Conservation (phyloP, 495 filamentous ascomycete genomes). For the Aspergillus asperescens region DNA sequence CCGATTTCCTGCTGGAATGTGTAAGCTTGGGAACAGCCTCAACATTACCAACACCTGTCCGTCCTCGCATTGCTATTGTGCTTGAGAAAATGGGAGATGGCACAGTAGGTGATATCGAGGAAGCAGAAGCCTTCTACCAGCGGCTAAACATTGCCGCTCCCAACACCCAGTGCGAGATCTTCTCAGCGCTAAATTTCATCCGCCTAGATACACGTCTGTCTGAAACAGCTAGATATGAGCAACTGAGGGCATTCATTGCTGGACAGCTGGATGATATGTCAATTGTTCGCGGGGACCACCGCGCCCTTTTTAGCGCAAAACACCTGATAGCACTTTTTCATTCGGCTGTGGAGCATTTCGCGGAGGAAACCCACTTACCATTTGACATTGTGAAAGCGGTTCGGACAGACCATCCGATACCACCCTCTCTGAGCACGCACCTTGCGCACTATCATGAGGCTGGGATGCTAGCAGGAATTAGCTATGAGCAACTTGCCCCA, state of each 20-base stretch:
- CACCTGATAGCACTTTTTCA: background rate
- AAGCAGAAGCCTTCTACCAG: background rate
- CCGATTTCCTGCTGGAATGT: background rate
- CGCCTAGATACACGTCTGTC: background rate
- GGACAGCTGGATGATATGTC: background rate
- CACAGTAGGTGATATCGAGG: background rate
- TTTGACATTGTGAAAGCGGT: slow-evolving; percentile 1
- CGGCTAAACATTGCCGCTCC: background rate
- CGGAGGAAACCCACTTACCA: background rate
- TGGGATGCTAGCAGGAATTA: background rate
- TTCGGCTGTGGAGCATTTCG: background rate
- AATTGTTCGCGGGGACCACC: background rate
- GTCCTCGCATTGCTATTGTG: background rate
- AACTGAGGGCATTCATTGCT: background rate
- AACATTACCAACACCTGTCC: background rate
- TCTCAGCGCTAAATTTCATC: background rate
- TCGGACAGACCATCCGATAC: background rate
- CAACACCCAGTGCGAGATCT: background rate
- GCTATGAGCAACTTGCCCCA: background rate
- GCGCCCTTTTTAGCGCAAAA: background rate
- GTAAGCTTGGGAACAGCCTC: background rate
- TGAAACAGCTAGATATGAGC: background rate
- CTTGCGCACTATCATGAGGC: background rate
- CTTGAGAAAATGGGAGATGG: background rate
- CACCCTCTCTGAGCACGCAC: background rate